These are phyloP conservation scores for Thelephora terrestris DNA, from an alignment of 1,284 basidiomycete genomes.

Conservation along the genomic window DNA sequence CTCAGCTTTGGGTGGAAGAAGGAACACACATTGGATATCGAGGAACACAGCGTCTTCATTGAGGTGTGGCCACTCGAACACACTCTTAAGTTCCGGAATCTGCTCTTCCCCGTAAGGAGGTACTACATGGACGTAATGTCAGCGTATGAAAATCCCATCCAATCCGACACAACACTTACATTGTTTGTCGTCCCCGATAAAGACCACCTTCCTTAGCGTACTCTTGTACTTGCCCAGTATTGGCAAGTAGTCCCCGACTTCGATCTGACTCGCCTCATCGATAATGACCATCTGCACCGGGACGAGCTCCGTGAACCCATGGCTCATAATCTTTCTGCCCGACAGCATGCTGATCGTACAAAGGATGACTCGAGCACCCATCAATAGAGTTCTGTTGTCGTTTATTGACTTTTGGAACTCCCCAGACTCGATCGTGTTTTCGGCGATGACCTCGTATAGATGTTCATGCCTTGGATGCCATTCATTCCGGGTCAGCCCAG, in stretches of 20 bases:
- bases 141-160: slow-evolving; percentile 4
- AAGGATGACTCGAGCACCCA: slow-evolving; percentile 37
- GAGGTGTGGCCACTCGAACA: slow-evolving; percentile 38
- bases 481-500: too few species aligned
- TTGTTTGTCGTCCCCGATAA: slow-evolving; percentile 72
- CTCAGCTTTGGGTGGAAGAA: too few species aligned
- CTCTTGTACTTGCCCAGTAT: neutral
- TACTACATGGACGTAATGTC: slow-evolving; percentile 22
- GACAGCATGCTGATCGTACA: slow-evolving; percentile 70
- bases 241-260: slow-evolving; percentile 43
- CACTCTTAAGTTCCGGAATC: slow-evolving; percentile 26
- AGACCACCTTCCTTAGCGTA: slow-evolving; percentile 47
- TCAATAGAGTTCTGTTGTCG: slow-evolving; percentile 21
- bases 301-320: slow-evolving; percentile 21
- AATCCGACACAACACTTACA: slow-evolving; percentile 33
- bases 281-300: slow-evolving; percentile 29
- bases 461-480: slow-evolving; percentile 76
- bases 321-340: slow-evolving; percentile 6
- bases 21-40: slow-evolving; percentile 32
- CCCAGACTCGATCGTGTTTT: slow-evolving; percentile 42
- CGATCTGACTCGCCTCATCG: slow-evolving; percentile 36
- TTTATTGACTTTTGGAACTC: slow-evolving; percentile 20
- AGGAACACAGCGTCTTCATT: slow-evolving; percentile 23
- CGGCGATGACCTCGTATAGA: slow-evolving; percentile 37
- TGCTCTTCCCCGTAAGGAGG: slow-evolving; percentile 38